These are phyloP conservation scores for Schizothecium vesticola DNA, from an alignment of 495 filamentous ascomycete genomes.

Conservation along the genomic window DNA sequence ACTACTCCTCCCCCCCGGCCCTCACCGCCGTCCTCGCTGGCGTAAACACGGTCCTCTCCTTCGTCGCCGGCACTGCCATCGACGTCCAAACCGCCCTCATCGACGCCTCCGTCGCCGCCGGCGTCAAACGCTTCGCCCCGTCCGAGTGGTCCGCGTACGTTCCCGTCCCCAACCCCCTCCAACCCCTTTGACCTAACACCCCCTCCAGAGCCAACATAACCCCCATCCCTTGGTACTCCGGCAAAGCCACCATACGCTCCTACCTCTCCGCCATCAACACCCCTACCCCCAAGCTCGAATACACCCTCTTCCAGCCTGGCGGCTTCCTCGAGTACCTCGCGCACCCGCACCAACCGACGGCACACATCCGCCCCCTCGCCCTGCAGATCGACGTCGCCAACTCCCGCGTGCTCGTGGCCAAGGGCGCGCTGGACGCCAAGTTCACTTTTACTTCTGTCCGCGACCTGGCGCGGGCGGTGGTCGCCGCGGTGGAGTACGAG, in stretches of 20 bases:
- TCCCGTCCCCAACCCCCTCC: not conserved
- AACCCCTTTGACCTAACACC: not conserved
- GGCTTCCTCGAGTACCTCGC: slow-evolving; percentile 52
- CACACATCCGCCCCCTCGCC: slow-evolving; percentile 40
- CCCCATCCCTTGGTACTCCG: slow-evolving; percentile 45
- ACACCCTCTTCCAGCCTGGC: slow-evolving; percentile 54
- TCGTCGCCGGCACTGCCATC: slow-evolving; percentile 34
- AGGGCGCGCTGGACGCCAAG: slow-evolving; percentile 38
- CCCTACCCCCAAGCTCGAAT: slow-evolving; percentile 29
- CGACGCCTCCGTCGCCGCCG: slow-evolving; percentile 52
- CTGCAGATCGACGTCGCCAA: slow-evolving; percentile 42
- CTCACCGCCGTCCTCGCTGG: slow-evolving; percentile 42
- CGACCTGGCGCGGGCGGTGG: slow-evolving; percentile 46
- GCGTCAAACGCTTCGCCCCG: slow-evolving; percentile 57
- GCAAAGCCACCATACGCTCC: slow-evolving; percentile 42
- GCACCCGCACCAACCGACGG: slow-evolving; percentile 43
- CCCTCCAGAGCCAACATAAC: slow-evolving; percentile 13
- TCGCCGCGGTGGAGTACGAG: slow-evolving; percentile 46
- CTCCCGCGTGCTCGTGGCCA: slow-evolving; percentile 45
- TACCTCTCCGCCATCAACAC: slow-evolving; percentile 51
- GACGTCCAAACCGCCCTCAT: slow-evolving; percentile 43
- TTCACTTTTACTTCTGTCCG: slow-evolving; percentile 45
- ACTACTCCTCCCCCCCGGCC: slow-evolving; percentile 41
- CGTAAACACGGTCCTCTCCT: slow-evolving; percentile 51
- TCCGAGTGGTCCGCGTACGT: slow-evolving; percentile 39